Evolutionary conservation across 1,284 basidiomycete species (phyloP), one percentile per base, ranked within the genome.

Genomic region (Ustilago cynodontis): DNA sequence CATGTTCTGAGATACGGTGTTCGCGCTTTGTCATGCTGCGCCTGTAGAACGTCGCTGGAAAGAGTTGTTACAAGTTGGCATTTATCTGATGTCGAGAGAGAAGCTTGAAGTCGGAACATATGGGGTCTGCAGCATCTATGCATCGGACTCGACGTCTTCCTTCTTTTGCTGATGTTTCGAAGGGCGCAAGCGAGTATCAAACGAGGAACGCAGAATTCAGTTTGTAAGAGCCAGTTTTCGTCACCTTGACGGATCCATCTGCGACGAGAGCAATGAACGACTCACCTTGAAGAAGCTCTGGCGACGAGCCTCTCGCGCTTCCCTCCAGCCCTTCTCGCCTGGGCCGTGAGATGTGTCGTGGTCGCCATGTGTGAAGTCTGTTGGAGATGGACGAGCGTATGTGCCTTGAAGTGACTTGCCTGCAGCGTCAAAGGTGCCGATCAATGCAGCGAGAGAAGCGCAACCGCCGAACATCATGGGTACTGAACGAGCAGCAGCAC

Each of bases 341-440:
- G 83, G 66, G 22, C 81, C 86, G 58, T 86, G 87, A 20, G 86
- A 81, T 50, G 67, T 59, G 53, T 69, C 76, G 55, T 61, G 47
- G 29, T 60, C 51, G 57, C 57, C 78, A 33, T 68, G 64, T 35
- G 67, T 59, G 35, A 62, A 67, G 43, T 74, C 69, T 51, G 57
- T 59, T 57, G 80, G 71, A 35, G 67, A 70, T 8, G 73, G 51
- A 7, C 72, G 62, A 37, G 74, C 63, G 39, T 73, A 81, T 37
- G 65, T 65, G 51, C 77, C 78, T 22, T 63, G 58, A 39, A 82
- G 60, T 45, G 77, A 74, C 57, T 58, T 88, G 65, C 94, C 94
- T 57, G 92, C 90, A 77, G 92, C 93, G 81, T 95, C 92, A 85
- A 93, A 94, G 45, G 91, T 90, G 49, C 94, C 95, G 83, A 95